Evolutionary conservation across 345 rosid species (phyloP), one percentile per base, ranked within the genome.

Genomic region (Dipteronia sinensis): DNA sequence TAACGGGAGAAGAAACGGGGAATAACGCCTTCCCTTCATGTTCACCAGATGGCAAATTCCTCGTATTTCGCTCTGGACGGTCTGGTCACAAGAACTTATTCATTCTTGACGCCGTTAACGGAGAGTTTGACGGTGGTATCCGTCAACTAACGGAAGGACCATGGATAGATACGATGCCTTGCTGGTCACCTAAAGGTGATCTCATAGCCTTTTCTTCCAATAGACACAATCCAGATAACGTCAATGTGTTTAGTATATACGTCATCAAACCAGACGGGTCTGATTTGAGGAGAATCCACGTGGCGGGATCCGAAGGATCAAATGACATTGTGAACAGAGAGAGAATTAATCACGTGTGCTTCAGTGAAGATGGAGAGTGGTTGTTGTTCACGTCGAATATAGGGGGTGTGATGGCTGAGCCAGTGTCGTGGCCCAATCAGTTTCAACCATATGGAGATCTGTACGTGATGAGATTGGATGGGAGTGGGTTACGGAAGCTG

Each of bases 151-250:
- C 95, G 10, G 83, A 89, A 0, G 98, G 98, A 0, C 84, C 90
- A 17, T 95, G 98, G 91, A 89, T 89, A 42, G 97, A 93, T 46
- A 90, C 98, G 3, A 95, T 92, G 98, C 98, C 97, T 1, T 76
- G 85, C 20, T 95, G 97, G 98, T 92, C 98, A 1, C 97, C 96
- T 0, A 78, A 70, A 1, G 94, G 93, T 0, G 94, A 95, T 75
- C 89, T 95, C n/a, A 95, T 95, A 19, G 99, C 97, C 1, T 95
- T 95, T 82, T 95, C 99, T 6, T 95, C 97, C 0, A 95, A 92
- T 65, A 84, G 88, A 66, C 98, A 95, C 75, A 82, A 90, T 74
- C 93, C 92, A 2, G 59, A 68, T 8, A 75, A 88, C 8, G 56
- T 61, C 0, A 78, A 3, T 0, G 68, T 78, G 6, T 95, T 93